Evolutionary conservation across 345 rosid genomes (phyloP).

Genomic region (Orychophragmus violaceus): DNA sequence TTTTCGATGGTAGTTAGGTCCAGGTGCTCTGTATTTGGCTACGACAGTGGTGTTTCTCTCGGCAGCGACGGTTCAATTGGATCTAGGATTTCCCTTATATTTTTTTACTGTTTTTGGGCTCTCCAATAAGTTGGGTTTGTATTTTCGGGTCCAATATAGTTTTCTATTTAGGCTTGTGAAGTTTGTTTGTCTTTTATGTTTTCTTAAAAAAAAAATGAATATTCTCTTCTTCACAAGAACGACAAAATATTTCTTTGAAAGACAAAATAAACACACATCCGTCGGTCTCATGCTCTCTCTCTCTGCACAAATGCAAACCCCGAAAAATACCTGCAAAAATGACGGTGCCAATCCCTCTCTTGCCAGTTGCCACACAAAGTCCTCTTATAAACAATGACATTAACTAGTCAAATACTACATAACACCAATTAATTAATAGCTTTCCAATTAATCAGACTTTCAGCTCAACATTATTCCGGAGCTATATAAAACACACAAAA

Average conservation of each 20-base stretch:
- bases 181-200: too few species aligned
- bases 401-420: not conserved
- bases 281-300: not conserved
- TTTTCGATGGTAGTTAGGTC: too few species aligned
- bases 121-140: too few species aligned
- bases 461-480: not conserved
- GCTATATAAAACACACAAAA: not conserved
- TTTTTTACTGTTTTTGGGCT: too few species aligned
- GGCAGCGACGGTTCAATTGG: too few species aligned
- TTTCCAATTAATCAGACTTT: not conserved
- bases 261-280: not conserved
- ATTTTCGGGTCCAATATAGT: too few species aligned
- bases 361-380: constrained; percentile 14
- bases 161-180: too few species aligned
- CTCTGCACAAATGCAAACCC: constrained; percentile 1
- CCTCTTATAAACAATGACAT: not conserved
- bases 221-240: not conserved
- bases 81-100: too few species aligned
- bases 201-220: too few species aligned
- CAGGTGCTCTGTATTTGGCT: too few species aligned
- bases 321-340: constrained; percentile 11
- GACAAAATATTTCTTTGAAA: not conserved
- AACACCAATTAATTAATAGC: not conserved
- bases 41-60: too few species aligned
- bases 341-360: not conserved